Evolutionary conservation across 768 basidiomycete genomes (phyloP).

Genomic region (Lentinula sp.): DNA sequence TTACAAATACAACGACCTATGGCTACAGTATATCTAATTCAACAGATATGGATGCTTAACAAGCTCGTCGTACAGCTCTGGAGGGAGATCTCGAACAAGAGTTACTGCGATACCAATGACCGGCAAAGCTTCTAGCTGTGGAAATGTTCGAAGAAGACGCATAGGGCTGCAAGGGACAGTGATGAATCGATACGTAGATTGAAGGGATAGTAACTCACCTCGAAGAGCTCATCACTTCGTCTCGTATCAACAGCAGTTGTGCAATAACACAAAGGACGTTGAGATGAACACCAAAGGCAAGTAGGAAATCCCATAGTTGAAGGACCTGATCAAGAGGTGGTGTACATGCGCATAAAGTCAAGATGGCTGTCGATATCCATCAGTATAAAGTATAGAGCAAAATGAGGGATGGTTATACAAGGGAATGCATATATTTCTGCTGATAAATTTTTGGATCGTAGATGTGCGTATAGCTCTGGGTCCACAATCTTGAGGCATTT

Average conservation of each 20-base stretch:
- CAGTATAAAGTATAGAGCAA: background rate
- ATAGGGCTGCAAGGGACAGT: conserved; percentile 61
- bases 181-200: background rate
- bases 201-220: conserved; percentile 49
- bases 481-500: conserved; percentile 90
- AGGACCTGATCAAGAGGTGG: conserved; percentile 94
- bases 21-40: background rate
- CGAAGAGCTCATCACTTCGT: conserved; percentile 80
- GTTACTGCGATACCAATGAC: conserved; percentile 93
- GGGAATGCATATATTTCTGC: conserved; percentile 98
- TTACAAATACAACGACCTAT: background rate
- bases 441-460: conserved; percentile 85
- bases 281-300: conserved; percentile 94
- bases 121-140: conserved; percentile 79
- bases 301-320: conserved; percentile 93
- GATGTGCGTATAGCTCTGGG: conserved; percentile 71
- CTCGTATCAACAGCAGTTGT: conserved; percentile 84
- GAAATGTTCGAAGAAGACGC: conserved; percentile 90
- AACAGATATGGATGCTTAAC: conserved; percentile 81
- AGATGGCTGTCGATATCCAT: conserved; percentile 51
- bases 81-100: conserved; percentile 84
- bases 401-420: conserved; percentile 37
- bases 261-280: conserved; percentile 98
- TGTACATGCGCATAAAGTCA: conserved; percentile 95
- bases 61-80: conserved; percentile 83